A percentile compares a stretch with the other conserved stretches of the same genome.
These are phyloP conservation scores for Thinopyrum elongatum DNA, from an alignment of 176 grass and related monocot species.

Conservation along the genomic window DNA sequence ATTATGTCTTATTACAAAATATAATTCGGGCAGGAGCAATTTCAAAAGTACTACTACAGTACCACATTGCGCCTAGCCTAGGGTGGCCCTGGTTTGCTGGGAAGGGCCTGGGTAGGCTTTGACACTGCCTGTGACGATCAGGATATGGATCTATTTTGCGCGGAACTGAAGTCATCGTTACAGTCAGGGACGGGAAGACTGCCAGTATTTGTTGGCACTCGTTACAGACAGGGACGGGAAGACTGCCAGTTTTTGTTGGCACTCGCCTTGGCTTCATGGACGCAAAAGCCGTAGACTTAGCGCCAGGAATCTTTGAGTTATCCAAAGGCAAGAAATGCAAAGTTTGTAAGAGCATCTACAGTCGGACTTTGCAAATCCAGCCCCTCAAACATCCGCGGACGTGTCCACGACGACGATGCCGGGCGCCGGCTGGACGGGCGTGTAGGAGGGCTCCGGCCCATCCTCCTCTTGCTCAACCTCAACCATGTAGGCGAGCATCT, in stretches of 20 bases:
- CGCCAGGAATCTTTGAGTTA: not conserved
- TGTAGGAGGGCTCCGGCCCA: too few species aligned
- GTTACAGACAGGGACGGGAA: too few species aligned
- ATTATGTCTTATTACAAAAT: not conserved
- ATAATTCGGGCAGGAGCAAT: not conserved
- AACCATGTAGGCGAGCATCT: too few species aligned
- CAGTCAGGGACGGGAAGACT: too few species aligned
- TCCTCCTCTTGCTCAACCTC: too few species aligned
- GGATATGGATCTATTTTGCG: not conserved
- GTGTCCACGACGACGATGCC: too few species aligned
- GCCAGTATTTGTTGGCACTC: not conserved
- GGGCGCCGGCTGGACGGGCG: too few species aligned
- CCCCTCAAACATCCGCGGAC: too few species aligned
- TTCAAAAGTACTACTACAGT: not conserved
- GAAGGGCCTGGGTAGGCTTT: not conserved
- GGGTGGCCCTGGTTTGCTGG: not conserved
- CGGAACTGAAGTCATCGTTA: too few species aligned
- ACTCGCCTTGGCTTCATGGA: not conserved
- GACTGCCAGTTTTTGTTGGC: too few species aligned
- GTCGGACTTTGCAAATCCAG: too few species aligned
- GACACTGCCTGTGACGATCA: not conserved
- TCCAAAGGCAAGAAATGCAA: not conserved
- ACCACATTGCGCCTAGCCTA: not conserved
- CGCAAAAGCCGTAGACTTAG: not conserved
- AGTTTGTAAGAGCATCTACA: too few species aligned